phyloP scores from a whole-genome alignment of 306 rosid genomes.

The Castanospermum australe region DNA sequence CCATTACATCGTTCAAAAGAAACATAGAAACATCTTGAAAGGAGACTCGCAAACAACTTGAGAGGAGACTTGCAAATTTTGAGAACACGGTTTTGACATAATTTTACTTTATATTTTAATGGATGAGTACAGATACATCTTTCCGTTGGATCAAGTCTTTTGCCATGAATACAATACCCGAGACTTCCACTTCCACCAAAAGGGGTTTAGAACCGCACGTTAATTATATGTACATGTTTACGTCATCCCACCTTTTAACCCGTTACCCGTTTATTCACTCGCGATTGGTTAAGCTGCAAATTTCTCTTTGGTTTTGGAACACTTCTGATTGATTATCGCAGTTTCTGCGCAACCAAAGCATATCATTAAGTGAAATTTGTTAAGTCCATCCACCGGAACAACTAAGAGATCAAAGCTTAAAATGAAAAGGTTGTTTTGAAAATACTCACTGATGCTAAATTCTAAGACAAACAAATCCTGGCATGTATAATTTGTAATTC shows the following conservation, averaged over 20 bases:
- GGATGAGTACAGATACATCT: too few relatives aligned
- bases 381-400: neutral
- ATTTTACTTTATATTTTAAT: too few relatives aligned
- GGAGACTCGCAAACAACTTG: too few relatives aligned
- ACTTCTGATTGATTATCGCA: neutral
- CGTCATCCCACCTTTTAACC: too few relatives aligned
- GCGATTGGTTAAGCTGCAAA: too few relatives aligned
- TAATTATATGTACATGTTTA: too few relatives aligned
- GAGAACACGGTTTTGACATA: too few relatives aligned
- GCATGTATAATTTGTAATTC: neutral
- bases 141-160: neutral
- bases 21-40: too few relatives aligned
- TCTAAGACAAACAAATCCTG: neutral
- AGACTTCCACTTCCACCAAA: neutral
- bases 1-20: too few relatives aligned
- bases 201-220: neutral
- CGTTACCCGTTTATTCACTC: too few relatives aligned
- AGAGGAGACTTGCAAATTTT: too few relatives aligned
- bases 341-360: neutral
- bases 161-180: neutral
- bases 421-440: neutral
- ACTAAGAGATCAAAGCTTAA: neutral
- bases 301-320: too few relatives aligned
- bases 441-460: neutral
- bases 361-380: neutral